These are phyloP conservation scores for Ustilago esculenta DNA, from an alignment of 1,284 basidiomycete species.

Conservation along the genomic window DNA sequence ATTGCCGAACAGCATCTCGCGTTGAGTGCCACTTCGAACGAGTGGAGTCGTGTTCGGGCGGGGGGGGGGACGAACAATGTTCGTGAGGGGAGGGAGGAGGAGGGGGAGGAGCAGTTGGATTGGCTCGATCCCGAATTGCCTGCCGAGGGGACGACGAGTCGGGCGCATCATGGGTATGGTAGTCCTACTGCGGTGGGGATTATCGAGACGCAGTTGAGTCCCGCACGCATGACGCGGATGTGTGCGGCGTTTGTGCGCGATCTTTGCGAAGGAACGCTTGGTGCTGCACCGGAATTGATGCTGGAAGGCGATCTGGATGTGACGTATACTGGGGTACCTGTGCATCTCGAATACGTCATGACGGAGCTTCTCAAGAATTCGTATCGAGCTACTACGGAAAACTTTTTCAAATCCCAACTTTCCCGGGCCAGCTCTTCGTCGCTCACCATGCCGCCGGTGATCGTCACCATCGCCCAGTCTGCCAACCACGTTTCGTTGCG, in stretches of 20 bases:
- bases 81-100: no score
- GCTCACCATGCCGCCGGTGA: conserved; percentile 71
- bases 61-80: conserved; percentile 12
- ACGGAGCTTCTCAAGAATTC: conserved; percentile 77
- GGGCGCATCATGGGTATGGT: conserved; percentile 38
- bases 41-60: conserved; percentile 3
- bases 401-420: conserved; percentile 22
- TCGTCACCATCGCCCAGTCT: conserved; percentile 76
- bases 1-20: conserved; percentile 93
- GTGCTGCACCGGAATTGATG: conserved; percentile 72
- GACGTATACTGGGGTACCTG: conserved; percentile 78
- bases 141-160: conserved; percentile 16
- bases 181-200: conserved; percentile 60
- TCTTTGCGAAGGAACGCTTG: conserved; percentile 85
- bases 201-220: conserved; percentile 56
- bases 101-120: conserved; percentile 14
- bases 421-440: conserved; percentile 52
- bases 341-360: conserved; percentile 87
- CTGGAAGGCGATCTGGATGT: conserved; percentile 48
- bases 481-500: conserved; percentile 77
- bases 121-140: conserved; percentile 40
- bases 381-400: conserved; percentile 78
- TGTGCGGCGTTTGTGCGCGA: conserved; percentile 79
- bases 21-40: conserved; percentile 67
- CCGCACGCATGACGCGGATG: conserved; percentile 65